Conservation (phyloP, 2,329 filamentous ascomycete species). For the Colletotrichum zoysiae region DNA sequence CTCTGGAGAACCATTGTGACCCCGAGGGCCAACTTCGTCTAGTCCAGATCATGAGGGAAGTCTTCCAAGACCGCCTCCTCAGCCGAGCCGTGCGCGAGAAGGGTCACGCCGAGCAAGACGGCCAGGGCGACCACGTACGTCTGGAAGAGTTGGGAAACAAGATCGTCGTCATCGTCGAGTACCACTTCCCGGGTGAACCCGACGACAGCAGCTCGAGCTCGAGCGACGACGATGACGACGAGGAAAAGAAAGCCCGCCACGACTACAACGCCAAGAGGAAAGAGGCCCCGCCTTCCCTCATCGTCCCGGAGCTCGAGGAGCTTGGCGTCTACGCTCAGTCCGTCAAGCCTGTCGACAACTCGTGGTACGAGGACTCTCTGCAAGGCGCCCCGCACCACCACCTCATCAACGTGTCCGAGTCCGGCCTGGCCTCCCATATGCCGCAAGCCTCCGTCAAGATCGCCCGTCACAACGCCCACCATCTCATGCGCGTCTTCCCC, state of each 20-base stretch:
- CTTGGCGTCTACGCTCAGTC: slow-evolving; percentile 78
- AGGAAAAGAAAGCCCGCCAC: slow-evolving; percentile 53
- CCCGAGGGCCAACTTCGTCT: slow-evolving; percentile 70
- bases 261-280: slow-evolving; percentile 66
- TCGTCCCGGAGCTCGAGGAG: slow-evolving; percentile 74
- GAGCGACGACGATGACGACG: slow-evolving; percentile 57
- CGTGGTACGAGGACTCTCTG: slow-evolving; percentile 69
- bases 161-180: slow-evolving; percentile 76
- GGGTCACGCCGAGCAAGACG: slow-evolving; percentile 67
- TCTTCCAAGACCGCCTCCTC: slow-evolving; percentile 71
- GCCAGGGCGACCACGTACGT: slow-evolving; percentile 64
- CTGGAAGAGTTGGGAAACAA: slow-evolving; percentile 72
- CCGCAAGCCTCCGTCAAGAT: slow-evolving; percentile 62
- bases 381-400: slow-evolving; percentile 73
- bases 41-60: slow-evolving; percentile 74
- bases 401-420: slow-evolving; percentile 78
- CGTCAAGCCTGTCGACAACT: slow-evolving; percentile 74
- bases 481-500: slow-evolving; percentile 78
- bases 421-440: slow-evolving; percentile 65
- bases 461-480: slow-evolving; percentile 70
- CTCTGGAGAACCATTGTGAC: slow-evolving; percentile 76
- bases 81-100: slow-evolving; percentile 68
- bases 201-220: slow-evolving; percentile 54
- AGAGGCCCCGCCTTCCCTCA: slow-evolving; percentile 59
- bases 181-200: slow-evolving; percentile 68